Base-by-base conservation (phyloP, 2,329 filamentous ascomycete genomes). In the Colletotrichum cereale region DNA sequence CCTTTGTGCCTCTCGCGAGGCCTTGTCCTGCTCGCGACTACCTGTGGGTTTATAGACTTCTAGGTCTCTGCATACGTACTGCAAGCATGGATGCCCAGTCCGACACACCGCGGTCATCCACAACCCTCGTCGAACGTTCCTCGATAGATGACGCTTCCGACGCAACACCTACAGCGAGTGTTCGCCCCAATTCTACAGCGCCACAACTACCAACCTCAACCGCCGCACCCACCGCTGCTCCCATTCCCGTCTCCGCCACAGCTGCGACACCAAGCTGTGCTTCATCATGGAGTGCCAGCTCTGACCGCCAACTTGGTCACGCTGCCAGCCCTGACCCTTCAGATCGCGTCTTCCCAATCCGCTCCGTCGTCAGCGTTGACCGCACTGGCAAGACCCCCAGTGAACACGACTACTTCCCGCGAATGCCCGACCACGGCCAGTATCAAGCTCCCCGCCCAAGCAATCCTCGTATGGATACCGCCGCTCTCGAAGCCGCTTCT, bases 271-370 rank as follows among this genome's bases (percentile, higher is more conserved):
- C 79, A 6, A 72, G 70, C 26, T 76, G 76, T 10, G 77, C 80
- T 64, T 85, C 84, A 2, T 82, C 84, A 21, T 84, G 80, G 81
- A 85, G 84, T 67, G 75, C 77, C 11, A 76, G 77, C 47, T 85
- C 84, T 2, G 85, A 86, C 38, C 80, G 75, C 50, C 84, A 85
- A 64, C 76, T 78, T 5, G 78, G 79, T 18, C 75, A 81, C 57
- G 74, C 75, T 64, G 78, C 74, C 65, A 77, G 75, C 60, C 76
- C 78, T 29, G 82, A 83, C 60, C 77, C 78, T 36, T 79, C 80
- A 40, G 86, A 95, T 76, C 88, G 92, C 66, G 92, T 96, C 6
- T 96, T 93, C 67, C 93, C 93, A n/a, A 92, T 96, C 40, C 89
- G 92, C 60, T 95, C 92, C n/a, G 91, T 93, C 53, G 85, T 96